These are phyloP conservation scores for Lactifluus hygrophoroides DNA, from an alignment of 768 basidiomycete genomes.

Conservation along the genomic window DNA sequence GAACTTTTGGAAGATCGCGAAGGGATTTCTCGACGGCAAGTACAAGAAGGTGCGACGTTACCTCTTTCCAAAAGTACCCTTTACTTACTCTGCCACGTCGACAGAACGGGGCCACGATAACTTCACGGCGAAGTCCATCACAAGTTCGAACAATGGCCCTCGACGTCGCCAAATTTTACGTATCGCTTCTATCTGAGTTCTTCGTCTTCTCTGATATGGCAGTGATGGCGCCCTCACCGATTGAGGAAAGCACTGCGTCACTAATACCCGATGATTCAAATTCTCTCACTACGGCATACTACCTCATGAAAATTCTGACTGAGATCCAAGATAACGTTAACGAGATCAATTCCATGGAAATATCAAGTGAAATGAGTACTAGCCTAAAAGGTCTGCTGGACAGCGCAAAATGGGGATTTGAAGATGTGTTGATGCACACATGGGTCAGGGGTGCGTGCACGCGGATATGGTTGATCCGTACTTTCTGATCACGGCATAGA, in stretches of 20 bases:
- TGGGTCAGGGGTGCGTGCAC: slow-evolving; percentile 75
- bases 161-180: slow-evolving; percentile 80
- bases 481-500: slow-evolving; percentile 40
- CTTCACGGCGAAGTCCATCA: slow-evolving; percentile 67
- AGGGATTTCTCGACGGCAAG: slow-evolving; percentile 86
- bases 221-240: slow-evolving; percentile 45
- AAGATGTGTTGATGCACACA: slow-evolving; percentile 62
- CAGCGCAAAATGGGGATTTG: slow-evolving; percentile 80
- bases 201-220: slow-evolving; percentile 76
- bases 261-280: slow-evolving; percentile 69
- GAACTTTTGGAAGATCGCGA: slow-evolving; percentile 90
- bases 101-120: slow-evolving; percentile 26
- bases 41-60: slow-evolving; percentile 61
- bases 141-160: slow-evolving; percentile 84
- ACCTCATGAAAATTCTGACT: slow-evolving; percentile 66
- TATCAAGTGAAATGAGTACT: slow-evolving; percentile 63
- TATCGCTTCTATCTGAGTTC: slow-evolving; percentile 76
- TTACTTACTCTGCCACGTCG: neutral
- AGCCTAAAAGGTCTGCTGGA: slow-evolving; percentile 69
- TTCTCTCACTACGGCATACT: slow-evolving; percentile 74
- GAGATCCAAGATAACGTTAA: slow-evolving; percentile 83
- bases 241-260: slow-evolving; percentile 34
- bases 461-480: neutral
- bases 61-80: neutral
- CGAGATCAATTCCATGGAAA: slow-evolving; percentile 73